These are phyloP conservation scores for Nemania sp. DNA, from an alignment of 2,329 filamentous ascomycete genomes.

Conservation along the genomic window DNA sequence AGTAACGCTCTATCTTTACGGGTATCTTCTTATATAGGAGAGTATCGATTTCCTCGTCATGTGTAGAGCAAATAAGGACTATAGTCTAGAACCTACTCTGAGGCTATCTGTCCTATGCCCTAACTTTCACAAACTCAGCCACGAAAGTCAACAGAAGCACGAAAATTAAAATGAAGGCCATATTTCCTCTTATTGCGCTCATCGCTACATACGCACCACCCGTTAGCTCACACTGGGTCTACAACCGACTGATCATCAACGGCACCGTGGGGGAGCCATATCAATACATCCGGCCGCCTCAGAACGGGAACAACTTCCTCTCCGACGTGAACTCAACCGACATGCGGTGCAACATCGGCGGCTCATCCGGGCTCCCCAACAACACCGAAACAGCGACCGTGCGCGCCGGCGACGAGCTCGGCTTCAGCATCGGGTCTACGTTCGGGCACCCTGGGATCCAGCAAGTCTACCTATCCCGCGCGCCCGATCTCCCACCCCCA, in stretches of 20 bases:
- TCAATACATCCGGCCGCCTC: constrained; percentile 41
- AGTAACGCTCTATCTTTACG: no score
- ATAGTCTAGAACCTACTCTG: no score
- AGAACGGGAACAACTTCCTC: constrained; percentile 41
- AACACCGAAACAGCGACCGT: constrained; percentile 31
- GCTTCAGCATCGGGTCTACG: constrained; percentile 39
- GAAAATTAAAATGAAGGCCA: no score
- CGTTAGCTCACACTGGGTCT: constrained; percentile 19
- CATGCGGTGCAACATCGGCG: constrained; percentile 43
- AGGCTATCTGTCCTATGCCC: no score
- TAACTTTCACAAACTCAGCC: no score
- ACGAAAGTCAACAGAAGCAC: no score
- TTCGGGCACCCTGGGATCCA: constrained; percentile 44
- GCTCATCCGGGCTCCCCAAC: constrained; percentile 17
- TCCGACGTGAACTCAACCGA: constrained; percentile 39
- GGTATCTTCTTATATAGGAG: no score
- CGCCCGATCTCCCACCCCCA: constrained; percentile 14
- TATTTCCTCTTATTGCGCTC: no score
- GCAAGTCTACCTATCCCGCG: constrained; percentile 40
- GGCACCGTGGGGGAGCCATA: constrained; percentile 37
- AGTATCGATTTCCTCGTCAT: no score
- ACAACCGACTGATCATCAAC: constrained; percentile 42
- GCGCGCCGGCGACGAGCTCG: constrained; percentile 36
- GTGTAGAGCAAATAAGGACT: no score
- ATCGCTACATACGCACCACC: no score